Evolutionary conservation across 2,329 filamentous ascomycete genomes (phyloP).

Genomic region (Exophiala calicioides): DNA sequence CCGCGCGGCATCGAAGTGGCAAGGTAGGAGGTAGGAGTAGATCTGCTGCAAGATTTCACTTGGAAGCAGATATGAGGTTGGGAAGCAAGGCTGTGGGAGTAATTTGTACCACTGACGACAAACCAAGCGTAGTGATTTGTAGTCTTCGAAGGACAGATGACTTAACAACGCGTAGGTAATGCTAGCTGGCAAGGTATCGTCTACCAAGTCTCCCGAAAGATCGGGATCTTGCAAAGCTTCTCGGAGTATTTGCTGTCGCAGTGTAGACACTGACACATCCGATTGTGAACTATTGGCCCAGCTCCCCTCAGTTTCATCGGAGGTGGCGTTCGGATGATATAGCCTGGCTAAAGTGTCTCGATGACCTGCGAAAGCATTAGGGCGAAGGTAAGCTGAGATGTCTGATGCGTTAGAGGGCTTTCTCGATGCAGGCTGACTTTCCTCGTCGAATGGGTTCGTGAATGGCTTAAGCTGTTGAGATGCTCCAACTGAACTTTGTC

Average conservation of each 20-base stretch:
- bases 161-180: conserved; percentile 19
- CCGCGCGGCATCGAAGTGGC: conserved; percentile 62
- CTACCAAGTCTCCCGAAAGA: conserved; percentile 1
- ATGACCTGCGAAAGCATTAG: conserved; percentile 25
- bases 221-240: background rate
- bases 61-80: conserved; percentile 37
- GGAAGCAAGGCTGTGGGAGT: conserved; percentile 20
- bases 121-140: conserved; percentile 25
- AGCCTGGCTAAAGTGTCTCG: conserved; percentile 31
- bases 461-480: conserved; percentile 3
- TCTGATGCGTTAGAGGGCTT: conserved; percentile 19
- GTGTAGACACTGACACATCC: conserved; percentile 1
- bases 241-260: conserved; percentile 2
- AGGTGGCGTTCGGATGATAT: background rate
- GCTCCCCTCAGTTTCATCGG: conserved; percentile 1
- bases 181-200: conserved; percentile 14
- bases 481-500: conserved; percentile 2
- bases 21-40: conserved; percentile 46
- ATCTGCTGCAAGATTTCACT: conserved; percentile 54
- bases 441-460: conserved; percentile 16
- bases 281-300: conserved; percentile 3
- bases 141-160: conserved; percentile 25
- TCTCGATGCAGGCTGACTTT: conserved; percentile 8
- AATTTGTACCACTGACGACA: conserved; percentile 26
- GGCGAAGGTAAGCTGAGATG: conserved; percentile 18